Conservation (phyloP, 2,329 filamentous ascomycete species). For the Alternaria consortialis region DNA sequence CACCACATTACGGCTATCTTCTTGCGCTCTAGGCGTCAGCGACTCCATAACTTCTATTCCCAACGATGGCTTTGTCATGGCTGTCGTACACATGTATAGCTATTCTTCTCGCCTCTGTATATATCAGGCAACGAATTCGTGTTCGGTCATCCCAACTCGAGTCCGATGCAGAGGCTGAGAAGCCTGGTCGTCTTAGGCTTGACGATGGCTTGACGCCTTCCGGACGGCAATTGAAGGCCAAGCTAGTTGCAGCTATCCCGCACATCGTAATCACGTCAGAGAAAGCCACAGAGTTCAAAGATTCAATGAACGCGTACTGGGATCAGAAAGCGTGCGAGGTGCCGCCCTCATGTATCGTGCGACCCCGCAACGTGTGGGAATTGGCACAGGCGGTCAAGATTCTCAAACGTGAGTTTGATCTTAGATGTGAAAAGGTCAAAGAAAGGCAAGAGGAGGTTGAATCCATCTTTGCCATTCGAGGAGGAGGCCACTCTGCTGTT, state of each 20-base stretch:
- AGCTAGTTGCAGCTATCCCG: slow-evolving; percentile 21
- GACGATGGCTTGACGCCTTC: slow-evolving; percentile 15
- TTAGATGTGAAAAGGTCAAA: slow-evolving; percentile 19
- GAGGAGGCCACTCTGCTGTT: slow-evolving; percentile 54
- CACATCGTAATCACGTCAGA: slow-evolving; percentile 20
- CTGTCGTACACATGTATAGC: slow-evolving; percentile 10
- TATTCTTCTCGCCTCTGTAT: slow-evolving; percentile 7
- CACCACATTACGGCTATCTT: neutral
- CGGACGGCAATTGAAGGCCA: slow-evolving; percentile 18
- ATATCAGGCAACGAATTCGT: slow-evolving; percentile 19
- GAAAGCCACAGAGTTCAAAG: slow-evolving; percentile 10
- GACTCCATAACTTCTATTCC: neutral
- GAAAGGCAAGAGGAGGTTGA: neutral
- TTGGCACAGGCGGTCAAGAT: slow-evolving; percentile 40
- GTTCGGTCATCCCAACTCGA: slow-evolving; percentile 18
- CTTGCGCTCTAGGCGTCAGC: neutral
- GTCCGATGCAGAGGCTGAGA: slow-evolving; percentile 19
- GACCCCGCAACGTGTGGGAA: slow-evolving; percentile 38
- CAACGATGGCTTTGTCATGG: slow-evolving; percentile 2
- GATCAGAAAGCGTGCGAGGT: slow-evolving; percentile 48
- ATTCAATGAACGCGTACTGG: slow-evolving; percentile 39
- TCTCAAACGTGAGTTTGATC: slow-evolving; percentile 40
- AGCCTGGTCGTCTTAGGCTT: slow-evolving; percentile 5
- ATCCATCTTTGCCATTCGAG: slow-evolving; percentile 57
- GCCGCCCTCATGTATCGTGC: slow-evolving; percentile 43